Percentiles rank a stretch among this genome's conserved stretches.
Conservation (phyloP, 805 yeast species). For the Saccharomycopsis sp. region DNA sequence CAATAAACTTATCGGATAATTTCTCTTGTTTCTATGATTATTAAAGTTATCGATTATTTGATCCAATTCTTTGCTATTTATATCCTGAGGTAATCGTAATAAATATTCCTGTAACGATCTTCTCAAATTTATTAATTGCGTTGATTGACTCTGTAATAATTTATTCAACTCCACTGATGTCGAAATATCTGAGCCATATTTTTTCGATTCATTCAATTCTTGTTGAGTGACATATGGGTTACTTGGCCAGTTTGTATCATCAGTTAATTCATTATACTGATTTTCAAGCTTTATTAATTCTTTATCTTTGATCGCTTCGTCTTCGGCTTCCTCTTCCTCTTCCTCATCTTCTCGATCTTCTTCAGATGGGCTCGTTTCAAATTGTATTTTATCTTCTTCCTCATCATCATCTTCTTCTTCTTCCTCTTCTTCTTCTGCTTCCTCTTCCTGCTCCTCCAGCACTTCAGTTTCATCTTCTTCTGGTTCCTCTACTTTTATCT, state of each 20-base stretch:
- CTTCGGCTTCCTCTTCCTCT: constrained; percentile 7
- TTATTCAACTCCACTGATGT: background rate
- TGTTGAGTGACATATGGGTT: background rate
- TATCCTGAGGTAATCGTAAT: background rate
- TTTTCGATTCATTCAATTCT: background rate
- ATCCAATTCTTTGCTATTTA: background rate
- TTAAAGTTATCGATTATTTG: background rate
- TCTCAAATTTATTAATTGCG: constrained; percentile 1
- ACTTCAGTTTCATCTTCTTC: constrained; percentile 14
- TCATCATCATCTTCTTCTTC: constrained; percentile 18
- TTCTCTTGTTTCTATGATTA: background rate
- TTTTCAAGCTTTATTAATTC: constrained; percentile 4
- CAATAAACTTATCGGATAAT: constrained; percentile 2
- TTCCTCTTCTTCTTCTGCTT: constrained; percentile 17
- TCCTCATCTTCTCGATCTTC: constrained; percentile 5
- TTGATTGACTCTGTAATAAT: background rate
- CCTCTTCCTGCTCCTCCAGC: constrained; percentile 9
- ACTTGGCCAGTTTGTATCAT: background rate
- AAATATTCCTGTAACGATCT: background rate
- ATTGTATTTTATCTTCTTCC: constrained; percentile 20
- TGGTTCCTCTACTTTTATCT: constrained; percentile 11
- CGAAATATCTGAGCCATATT: background rate
- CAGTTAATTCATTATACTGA: background rate
- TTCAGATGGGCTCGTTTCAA: background rate
- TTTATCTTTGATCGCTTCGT: no score